Evolutionary conservation across 148 eudicot species (phyloP).

Genomic region (Rhododendron ovatum): DNA sequence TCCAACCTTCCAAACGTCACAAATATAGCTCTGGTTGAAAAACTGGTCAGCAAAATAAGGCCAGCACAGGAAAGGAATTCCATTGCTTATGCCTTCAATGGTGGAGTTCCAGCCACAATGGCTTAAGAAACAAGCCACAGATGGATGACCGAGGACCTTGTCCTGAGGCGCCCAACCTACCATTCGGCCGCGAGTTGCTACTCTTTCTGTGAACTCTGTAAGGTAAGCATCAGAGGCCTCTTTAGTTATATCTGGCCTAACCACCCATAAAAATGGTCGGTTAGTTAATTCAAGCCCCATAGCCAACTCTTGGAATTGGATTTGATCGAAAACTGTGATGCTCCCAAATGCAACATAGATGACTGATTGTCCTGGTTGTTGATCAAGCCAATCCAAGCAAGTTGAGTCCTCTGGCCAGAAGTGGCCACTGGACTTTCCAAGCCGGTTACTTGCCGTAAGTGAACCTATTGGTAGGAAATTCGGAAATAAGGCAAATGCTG

Average conservation of each 20-base stretch:
- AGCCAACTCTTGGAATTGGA: constrained; percentile 42
- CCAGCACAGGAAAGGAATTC: constrained; percentile 42
- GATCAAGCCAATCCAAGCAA: not conserved
- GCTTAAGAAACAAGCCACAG: constrained; percentile 39
- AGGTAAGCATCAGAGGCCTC: constrained; percentile 17
- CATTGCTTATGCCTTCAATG: constrained; percentile 33
- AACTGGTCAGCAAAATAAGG: constrained; percentile 42
- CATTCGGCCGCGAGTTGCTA: constrained; percentile 22
- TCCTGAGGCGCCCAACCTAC: constrained; percentile 46
- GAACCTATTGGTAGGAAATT: not conserved
- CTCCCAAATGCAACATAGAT: not conserved
- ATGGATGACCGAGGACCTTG: constrained; percentile 34
- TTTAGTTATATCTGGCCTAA: constrained; percentile 26
- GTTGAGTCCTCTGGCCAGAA: not conserved
- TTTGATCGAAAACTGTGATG: constrained; percentile 16
- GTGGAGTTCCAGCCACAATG: constrained; percentile 57
- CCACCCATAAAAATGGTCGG: constrained; percentile 48
- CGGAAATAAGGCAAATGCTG: no score
- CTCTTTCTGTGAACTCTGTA: constrained; percentile 25
- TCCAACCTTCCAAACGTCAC: constrained; percentile 42
- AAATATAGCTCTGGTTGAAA: constrained; percentile 30
- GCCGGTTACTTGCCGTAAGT: not conserved
- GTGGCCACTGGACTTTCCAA: not conserved
- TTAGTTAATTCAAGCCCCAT: constrained; percentile 37
- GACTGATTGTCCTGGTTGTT: not conserved